Evolutionary conservation across 345 rosid genomes (phyloP), one percentile per base, ranked within the genome.

Genomic region (Camelina hispida): DNA sequence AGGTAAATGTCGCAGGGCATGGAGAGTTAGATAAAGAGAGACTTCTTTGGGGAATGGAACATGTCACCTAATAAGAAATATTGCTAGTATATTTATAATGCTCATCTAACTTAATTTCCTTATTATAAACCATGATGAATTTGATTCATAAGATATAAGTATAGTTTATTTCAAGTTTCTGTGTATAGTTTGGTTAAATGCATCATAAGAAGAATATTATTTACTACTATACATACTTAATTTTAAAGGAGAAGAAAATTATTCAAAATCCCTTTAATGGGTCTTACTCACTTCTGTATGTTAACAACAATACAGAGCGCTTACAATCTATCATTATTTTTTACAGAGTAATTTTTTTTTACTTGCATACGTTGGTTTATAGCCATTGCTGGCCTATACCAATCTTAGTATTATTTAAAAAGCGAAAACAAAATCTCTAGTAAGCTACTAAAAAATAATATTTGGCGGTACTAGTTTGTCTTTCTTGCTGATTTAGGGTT

Each of bases 401-500:
- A 68, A 68, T 68, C 47, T 68, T 75, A 68, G 68, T 60, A 51
- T 75, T 68, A 52, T 61, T 68, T 30, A 34, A 47, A 44, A 34
- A 32, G 23, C n/a, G 12, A 50, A 54, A 14, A 17, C 0, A 7
- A 35, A 62, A 30, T 34, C 7, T 60, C 74, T 75, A 40, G 0
- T 50, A 34, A 65, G 66, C 12, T 74, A 66, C 52, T 35, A 46
- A 57, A 57, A 56, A 35, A 34, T 35, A 37, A 65, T 35, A 66
- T 35, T 35, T 23, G 52, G 38, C 40, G 28, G 37, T 56, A 48
- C 54, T 58, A 58, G 53, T 48, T 57, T 37, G 66, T 66, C 53
- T 63, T 63, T 37, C 52, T 63, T 70, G 51, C 1, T 16, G 34
- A 38, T 50, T 16, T 14, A 25, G 0, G 25, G 51, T 2, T 44